These are phyloP conservation scores for Candida anutae DNA, from an alignment of 1,139 yeast genomes.

Conservation along the genomic window DNA sequence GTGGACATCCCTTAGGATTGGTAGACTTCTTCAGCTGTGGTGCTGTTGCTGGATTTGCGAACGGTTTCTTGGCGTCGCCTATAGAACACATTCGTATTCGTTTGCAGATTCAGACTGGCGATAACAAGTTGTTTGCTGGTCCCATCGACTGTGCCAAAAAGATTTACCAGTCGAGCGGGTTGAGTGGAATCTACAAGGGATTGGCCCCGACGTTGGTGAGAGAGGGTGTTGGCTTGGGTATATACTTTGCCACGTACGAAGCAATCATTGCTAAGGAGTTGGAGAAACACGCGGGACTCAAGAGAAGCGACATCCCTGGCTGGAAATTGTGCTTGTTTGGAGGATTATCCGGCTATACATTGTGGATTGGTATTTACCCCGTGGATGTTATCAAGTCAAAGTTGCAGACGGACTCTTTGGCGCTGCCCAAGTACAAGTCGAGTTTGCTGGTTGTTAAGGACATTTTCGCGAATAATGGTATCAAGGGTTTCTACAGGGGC, in stretches of 20 bases:
- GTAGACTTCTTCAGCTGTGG: constrained; percentile 73
- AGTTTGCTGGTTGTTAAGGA: constrained; percentile 49
- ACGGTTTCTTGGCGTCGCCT: constrained; percentile 81
- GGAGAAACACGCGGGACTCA: constrained; percentile 21
- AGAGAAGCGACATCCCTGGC: constrained; percentile 68
- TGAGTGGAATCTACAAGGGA: constrained; percentile 67
- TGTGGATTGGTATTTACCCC: constrained; percentile 81
- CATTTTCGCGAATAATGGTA: constrained; percentile 50
- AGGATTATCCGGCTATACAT: constrained; percentile 77
- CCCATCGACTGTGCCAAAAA: constrained; percentile 74
- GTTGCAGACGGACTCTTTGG: constrained; percentile 71
- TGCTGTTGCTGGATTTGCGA: constrained; percentile 82
- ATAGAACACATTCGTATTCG: constrained; percentile 91
- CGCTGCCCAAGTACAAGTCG: constrained; percentile 39
- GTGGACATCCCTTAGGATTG: constrained; percentile 36
- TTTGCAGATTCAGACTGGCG: constrained; percentile 70
- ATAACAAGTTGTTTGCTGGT: constrained; percentile 48
- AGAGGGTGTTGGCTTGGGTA: constrained; percentile 84
- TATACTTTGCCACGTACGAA: constrained; percentile 83
- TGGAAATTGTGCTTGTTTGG: constrained; percentile 79
- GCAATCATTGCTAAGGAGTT: constrained; percentile 67
- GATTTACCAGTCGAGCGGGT: constrained; percentile 44
- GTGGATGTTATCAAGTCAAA: constrained; percentile 81
- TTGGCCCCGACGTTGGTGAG: constrained; percentile 71
- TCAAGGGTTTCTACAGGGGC: constrained; percentile 78